These are phyloP conservation scores for Stagonosporopsis vannaccii DNA, from an alignment of 2,329 filamentous ascomycete species.

Conservation along the genomic window DNA sequence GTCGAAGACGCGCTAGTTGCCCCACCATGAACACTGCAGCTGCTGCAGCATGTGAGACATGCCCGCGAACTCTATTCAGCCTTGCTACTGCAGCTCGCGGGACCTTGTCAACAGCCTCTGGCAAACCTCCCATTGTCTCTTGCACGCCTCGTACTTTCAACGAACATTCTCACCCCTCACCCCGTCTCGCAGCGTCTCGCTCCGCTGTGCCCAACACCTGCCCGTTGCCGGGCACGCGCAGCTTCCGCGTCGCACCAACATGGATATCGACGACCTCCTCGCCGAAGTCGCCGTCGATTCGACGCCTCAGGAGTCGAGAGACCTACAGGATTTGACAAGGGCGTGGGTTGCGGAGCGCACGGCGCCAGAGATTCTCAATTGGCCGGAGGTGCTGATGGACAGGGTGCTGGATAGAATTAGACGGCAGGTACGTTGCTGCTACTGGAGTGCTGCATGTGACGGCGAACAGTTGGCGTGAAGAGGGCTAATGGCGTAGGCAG, in stretches of 20 bases:
- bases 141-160: neutral
- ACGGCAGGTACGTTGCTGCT: conserved; percentile 42
- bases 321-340: conserved; percentile 88
- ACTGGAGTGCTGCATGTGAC: neutral
- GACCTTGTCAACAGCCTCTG: neutral
- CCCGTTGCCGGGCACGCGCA: neutral
- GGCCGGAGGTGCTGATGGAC: conserved; percentile 77
- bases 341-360: conserved; percentile 93
- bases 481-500: conserved; percentile 45
- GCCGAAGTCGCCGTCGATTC: conserved; percentile 56
- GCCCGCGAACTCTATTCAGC: conserved; percentile 4
- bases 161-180: neutral
- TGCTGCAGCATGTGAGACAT: conserved; percentile 14
- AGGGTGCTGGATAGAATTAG: conserved; percentile 71
- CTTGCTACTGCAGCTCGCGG: conserved; percentile 2
- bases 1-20: conserved; percentile 14
- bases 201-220: neutral
- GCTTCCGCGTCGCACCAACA: conserved; percentile 22
- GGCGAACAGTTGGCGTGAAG: neutral
- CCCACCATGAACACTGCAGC: conserved; percentile 13
- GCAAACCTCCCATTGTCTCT: neutral
- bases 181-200: neutral
- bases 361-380: conserved; percentile 87
- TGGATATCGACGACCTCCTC: conserved; percentile 62
- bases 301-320: conserved; percentile 67